Conservation (phyloP, 176 grass and related monocot genomes). For the Eragrostis nindensis region DNA sequence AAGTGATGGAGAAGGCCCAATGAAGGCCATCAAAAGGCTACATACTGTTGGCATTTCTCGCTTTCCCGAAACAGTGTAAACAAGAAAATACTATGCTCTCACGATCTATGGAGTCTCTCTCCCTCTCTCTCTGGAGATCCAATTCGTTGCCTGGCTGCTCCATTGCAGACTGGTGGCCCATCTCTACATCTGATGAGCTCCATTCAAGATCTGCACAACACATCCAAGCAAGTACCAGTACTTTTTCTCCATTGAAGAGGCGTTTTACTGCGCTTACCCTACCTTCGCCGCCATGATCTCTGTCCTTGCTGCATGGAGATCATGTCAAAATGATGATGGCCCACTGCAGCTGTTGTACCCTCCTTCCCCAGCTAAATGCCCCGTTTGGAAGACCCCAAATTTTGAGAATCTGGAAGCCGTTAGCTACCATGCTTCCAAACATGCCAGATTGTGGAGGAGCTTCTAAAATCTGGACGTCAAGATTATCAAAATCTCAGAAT, state of each 20-base stretch:
- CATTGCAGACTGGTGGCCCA: background rate
- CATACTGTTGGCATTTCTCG: background rate
- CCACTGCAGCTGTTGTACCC: background rate
- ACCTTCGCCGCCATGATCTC: background rate
- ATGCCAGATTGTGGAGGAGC: too few relatives aligned
- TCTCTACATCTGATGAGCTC: background rate
- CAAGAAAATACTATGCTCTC: background rate
- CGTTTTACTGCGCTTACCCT: background rate
- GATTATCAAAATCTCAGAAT: too few relatives aligned
- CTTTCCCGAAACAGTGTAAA: background rate
- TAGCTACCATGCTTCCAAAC: too few relatives aligned
- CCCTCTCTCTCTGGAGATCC: background rate
- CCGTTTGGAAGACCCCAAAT: too few relatives aligned
- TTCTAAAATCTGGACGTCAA: too few relatives aligned
- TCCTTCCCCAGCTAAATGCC: background rate
- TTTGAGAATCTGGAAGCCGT: too few relatives aligned
- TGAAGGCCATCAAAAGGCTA: too few relatives aligned
- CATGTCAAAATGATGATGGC: background rate
- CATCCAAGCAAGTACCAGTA: background rate
- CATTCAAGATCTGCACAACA: background rate
- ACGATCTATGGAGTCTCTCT: too few relatives aligned
- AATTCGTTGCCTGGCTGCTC: background rate
- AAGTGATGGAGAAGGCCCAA: too few relatives aligned
- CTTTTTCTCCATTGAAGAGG: slow-evolving; percentile 2
- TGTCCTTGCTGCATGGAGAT: background rate